Evolutionary conservation across 768 basidiomycete species (phyloP).

Genomic region (Russula sp.): DNA sequence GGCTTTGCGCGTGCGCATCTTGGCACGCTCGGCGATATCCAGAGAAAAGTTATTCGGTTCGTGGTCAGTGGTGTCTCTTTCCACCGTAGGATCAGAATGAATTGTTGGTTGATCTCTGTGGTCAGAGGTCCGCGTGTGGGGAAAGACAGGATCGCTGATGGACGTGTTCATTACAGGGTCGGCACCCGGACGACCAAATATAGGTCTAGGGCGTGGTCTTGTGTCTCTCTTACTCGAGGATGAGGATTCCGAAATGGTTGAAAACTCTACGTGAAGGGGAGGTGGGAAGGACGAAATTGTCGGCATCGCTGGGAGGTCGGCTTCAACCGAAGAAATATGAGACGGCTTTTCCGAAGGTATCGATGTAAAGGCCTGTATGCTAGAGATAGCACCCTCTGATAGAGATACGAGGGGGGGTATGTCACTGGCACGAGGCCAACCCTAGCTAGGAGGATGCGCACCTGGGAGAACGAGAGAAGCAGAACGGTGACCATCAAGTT

Average conservation of each 20-base stretch:
- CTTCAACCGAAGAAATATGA: slow-evolving; percentile 11
- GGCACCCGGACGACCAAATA: slow-evolving; percentile 5
- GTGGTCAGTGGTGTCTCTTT: not conserved
- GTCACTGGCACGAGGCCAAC: slow-evolving; percentile 13
- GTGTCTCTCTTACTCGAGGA: not conserved
- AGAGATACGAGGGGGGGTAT: not conserved
- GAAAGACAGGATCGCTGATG: slow-evolving; percentile 10
- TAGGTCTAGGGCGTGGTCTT: slow-evolving; percentile 19
- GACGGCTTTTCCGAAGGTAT: not conserved
- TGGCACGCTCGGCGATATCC: slow-evolving; percentile 30
- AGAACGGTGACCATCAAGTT: not conserved
- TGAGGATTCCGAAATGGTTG: slow-evolving; percentile 13
- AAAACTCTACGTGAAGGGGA: not conserved
- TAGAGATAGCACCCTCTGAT: slow-evolving; percentile 11
- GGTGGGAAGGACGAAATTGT: slow-evolving; percentile 16
- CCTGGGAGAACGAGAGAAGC: not conserved
- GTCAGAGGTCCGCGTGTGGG: slow-evolving; percentile 8
- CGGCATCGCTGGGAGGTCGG: not conserved
- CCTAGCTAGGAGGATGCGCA: slow-evolving; percentile 5
- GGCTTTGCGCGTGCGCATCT: slow-evolving; percentile 27
- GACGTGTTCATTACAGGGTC: not conserved
- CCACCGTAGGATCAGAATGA: not conserved
- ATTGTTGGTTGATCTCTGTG: not conserved
- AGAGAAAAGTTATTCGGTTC: slow-evolving; percentile 16
- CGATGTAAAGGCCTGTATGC: slow-evolving; percentile 15